These are phyloP conservation scores for Saussurea involucrata DNA, from an alignment of 129 eudicot genomes.

Conservation along the genomic window DNA sequence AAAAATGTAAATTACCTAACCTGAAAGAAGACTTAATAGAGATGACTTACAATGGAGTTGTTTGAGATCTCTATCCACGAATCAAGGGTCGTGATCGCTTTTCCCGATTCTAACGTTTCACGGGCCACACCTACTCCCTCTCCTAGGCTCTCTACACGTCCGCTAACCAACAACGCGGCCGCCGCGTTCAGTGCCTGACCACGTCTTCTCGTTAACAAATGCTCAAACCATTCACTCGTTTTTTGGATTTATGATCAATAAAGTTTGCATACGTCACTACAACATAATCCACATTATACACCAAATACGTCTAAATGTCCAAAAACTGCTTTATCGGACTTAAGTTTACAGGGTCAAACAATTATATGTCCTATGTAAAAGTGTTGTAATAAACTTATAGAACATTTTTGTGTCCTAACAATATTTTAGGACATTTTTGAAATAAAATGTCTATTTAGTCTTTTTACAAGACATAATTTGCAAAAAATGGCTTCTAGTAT, in stretches of 20 bases:
- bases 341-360: not conserved
- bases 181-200: conserved; percentile 83
- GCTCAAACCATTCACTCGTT: not conserved
- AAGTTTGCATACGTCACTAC: not conserved
- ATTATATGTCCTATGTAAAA: not conserved
- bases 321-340: not conserved
- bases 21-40: not conserved
- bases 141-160: conserved; percentile 50
- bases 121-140: conserved; percentile 84
- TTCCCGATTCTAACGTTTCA: conserved; percentile 65
- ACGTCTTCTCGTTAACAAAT: not conserved
- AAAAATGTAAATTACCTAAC: not conserved
- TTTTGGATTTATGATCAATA: not conserved
- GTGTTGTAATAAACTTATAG: not conserved
- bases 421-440: not conserved
- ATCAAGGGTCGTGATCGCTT: conserved; percentile 66
- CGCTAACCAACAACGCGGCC: conserved; percentile 80
- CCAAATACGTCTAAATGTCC: not conserved
- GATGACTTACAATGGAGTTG: conserved; percentile 25
- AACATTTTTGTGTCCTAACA: not conserved
- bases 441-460: not conserved
- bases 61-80: conserved; percentile 62
- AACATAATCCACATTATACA: too few species aligned
- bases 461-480: not conserved
- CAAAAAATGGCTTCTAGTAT: not conserved